Evolutionary conservation across 345 rosid genomes (phyloP).

Genomic region (Eucalyptus regnans): DNA sequence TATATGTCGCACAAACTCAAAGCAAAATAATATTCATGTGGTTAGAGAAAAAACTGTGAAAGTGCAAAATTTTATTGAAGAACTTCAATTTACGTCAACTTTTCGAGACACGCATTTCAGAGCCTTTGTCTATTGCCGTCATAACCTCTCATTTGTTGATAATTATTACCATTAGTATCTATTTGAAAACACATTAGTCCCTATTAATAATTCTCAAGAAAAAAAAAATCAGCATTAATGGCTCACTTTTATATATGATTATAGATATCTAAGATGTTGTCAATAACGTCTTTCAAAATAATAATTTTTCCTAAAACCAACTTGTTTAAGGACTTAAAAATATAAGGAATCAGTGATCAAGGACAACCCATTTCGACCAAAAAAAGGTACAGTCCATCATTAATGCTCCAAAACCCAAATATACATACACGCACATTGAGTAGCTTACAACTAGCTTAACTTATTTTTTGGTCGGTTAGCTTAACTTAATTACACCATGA

Average conservation of each 20-base stretch:
- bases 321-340: background rate
- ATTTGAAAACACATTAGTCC: background rate
- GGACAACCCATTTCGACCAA: no score
- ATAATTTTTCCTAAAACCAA: background rate
- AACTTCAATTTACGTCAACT: no score
- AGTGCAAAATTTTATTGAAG: background rate
- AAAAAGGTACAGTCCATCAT: no score
- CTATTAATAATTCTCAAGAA: no score
- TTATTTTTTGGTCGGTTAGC: background rate
- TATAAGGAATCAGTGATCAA: no score
- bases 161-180: background rate
- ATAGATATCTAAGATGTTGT: background rate
- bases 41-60: no score
- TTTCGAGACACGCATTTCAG: background rate
- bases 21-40: background rate
- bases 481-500: background rate
- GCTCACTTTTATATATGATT: background rate
- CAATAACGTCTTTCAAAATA: background rate
- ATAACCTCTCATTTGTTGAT: background rate
- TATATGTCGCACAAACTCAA: background rate
- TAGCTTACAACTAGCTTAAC: background rate
- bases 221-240: background rate
- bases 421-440: background rate
- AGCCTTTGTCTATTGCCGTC: background rate
- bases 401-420: background rate